phyloP scores from a whole-genome alignment of 352 stramenopile genomes.

The Globisporangium solare region DNA sequence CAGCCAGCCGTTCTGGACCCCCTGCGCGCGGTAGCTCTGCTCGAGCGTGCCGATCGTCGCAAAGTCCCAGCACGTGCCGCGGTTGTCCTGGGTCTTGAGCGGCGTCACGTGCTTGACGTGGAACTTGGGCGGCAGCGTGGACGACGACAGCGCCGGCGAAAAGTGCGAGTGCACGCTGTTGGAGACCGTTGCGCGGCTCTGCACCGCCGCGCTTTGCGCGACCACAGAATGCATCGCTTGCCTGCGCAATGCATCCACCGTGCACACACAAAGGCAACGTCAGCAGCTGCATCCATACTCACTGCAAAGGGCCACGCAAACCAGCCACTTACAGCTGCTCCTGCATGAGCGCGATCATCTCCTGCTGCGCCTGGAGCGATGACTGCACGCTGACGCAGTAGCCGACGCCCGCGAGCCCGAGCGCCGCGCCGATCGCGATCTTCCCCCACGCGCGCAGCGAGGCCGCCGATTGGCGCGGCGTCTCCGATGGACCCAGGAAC shows the following conservation, averaged over 20 bases:
- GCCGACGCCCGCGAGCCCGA: slow-evolving; percentile 27
- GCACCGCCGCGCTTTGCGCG: slow-evolving; percentile 14
- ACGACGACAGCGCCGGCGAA: slow-evolving; percentile 4
- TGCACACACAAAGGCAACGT: no score
- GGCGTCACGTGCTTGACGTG: slow-evolving; percentile 47
- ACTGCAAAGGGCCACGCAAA: no score
- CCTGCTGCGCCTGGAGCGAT: slow-evolving; percentile 30
- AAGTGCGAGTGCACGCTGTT: slow-evolving; percentile 15
- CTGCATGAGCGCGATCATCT: slow-evolving; percentile 36
- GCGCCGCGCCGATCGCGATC: slow-evolving; percentile 24
- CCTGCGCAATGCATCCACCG: no score
- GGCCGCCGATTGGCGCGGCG: background rate
- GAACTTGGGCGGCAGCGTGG: slow-evolving; percentile 48
- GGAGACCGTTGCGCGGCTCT: slow-evolving; percentile 12
- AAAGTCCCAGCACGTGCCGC: slow-evolving; percentile 71
- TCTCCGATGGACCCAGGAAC: slow-evolving; percentile 9
- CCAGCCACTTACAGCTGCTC: slow-evolving; percentile 26
- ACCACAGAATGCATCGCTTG: slow-evolving; percentile 44
- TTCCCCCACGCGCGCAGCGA: slow-evolving; percentile 21
- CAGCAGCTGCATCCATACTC: no score
- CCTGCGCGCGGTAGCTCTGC: slow-evolving; percentile 60
- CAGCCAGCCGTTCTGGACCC: slow-evolving; percentile 47
- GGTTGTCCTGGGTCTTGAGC: slow-evolving; percentile 66
- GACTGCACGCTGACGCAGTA: slow-evolving; percentile 36
- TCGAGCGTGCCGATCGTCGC: slow-evolving; percentile 58